A percentile compares a stretch with the other conserved stretches of the same genome.
Evolutionary conservation across 768 basidiomycete genomes (phyloP).

Genomic region (Mycena albidolilacea): DNA sequence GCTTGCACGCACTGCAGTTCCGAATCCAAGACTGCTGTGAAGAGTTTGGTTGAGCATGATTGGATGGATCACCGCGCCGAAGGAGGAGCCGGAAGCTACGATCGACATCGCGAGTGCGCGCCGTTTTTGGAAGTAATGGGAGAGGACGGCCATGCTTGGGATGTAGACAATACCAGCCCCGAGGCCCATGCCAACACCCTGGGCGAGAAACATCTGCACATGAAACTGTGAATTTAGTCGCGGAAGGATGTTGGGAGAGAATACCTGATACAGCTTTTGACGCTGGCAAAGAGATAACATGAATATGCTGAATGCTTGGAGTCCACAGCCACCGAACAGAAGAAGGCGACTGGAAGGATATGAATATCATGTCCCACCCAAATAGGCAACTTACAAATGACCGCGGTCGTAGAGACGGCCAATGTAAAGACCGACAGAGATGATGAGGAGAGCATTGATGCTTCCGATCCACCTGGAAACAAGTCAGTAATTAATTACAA

Average conservation of each 20-base stretch:
- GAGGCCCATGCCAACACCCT: background rate
- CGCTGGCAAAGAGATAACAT: conserved; percentile 1
- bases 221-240: background rate
- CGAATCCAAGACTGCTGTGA: background rate
- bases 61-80: background rate
- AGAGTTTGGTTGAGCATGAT: background rate
- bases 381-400: background rate
- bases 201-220: background rate
- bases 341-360: background rate
- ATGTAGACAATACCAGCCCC: background rate
- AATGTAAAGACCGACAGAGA: background rate
- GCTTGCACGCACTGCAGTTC: background rate
- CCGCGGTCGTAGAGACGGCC: conserved; percentile 2
- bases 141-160: background rate
- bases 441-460: background rate
- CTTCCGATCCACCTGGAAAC: background rate
- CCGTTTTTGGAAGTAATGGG: background rate
- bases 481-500: background rate
- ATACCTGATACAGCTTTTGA: background rate
- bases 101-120: background rate
- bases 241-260: background rate
- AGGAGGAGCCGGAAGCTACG: background rate
- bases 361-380: background rate
- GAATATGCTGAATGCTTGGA: background rate
- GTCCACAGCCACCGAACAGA: background rate